Conservation (phyloP, 768 basidiomycete genomes). For the Crassisporium funariophilum region DNA sequence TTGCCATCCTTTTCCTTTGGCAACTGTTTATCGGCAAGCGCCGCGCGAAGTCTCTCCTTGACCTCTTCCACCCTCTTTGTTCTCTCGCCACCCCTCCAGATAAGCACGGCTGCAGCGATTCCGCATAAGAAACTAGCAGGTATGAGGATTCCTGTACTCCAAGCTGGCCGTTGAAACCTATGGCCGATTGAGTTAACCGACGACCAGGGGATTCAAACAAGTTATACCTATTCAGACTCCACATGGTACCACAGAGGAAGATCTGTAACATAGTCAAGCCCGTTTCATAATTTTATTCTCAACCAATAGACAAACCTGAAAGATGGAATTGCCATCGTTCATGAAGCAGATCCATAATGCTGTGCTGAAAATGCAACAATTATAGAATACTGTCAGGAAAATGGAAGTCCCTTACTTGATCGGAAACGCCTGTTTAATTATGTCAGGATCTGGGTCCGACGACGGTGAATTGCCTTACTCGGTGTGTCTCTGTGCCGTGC, state of each 20-base stretch:
- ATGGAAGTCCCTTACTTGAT: constrained; percentile 48
- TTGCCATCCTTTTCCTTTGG: constrained; percentile 20
- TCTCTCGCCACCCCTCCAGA: constrained; percentile 71
- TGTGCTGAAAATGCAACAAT: no score
- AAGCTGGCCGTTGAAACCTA: constrained; percentile 66
- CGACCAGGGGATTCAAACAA: neutral
- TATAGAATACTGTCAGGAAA: no score
- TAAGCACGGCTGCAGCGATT: constrained; percentile 70
- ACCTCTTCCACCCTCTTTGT: constrained; percentile 72
- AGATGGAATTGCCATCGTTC: constrained; percentile 78
- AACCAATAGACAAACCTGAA: constrained; percentile 75
- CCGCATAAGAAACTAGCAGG: constrained; percentile 76
- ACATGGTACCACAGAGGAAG: constrained; percentile 77
- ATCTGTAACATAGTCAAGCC: constrained; percentile 34
- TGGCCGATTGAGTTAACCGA: constrained; percentile 1
- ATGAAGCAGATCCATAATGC: constrained; percentile 75
- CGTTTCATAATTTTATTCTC: neutral
- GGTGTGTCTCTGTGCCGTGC: constrained; percentile 81
- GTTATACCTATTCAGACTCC: constrained; percentile 67
- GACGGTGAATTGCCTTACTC: constrained; percentile 41
- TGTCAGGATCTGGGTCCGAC: constrained; percentile 1
- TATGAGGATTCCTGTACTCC: constrained; percentile 71
- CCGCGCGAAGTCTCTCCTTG: constrained; percentile 56
- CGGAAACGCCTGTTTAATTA: constrained; percentile 58
- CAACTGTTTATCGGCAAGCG: constrained; percentile 34